A percentile compares a stretch with the other conserved stretches of the same genome.
phyloP scores from a whole-genome alignment of 345 rosid genomes.

The Cochlearia excelsa region DNA sequence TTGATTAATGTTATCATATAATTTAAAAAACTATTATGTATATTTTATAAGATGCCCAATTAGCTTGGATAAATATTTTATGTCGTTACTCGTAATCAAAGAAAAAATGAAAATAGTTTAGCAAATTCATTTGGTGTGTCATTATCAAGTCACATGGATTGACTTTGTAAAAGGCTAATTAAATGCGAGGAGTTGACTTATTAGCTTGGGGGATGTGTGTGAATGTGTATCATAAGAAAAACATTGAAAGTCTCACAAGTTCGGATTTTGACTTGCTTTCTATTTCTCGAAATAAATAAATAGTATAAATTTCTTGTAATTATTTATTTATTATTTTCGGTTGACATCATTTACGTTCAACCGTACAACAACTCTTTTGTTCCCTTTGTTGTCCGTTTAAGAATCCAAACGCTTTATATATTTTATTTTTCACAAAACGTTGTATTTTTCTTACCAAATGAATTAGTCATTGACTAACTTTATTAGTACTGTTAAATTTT shows the following conservation, averaged over 20 bases:
- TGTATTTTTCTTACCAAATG: background rate
- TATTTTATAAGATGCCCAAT: no score
- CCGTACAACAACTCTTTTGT: background rate
- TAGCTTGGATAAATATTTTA: no score
- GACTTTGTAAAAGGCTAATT: constrained; percentile 18
- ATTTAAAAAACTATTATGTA: no score
- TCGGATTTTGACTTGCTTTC: background rate
- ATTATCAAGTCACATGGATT: constrained; percentile 25
- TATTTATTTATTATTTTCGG: background rate
- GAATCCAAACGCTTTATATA: background rate
- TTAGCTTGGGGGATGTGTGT: background rate
- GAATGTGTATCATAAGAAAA: background rate
- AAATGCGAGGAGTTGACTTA: background rate
- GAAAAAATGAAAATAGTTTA: no score
- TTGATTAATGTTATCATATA: no score
- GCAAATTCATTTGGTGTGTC: background rate
- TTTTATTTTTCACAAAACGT: no score
- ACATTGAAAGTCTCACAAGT: background rate
- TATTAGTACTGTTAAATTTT: no score
- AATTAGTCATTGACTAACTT: no score
- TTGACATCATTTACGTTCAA: background rate
- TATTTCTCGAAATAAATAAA: background rate
- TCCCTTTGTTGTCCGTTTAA: background rate
- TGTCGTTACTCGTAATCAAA: no score
- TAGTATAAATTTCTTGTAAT: no score